These are phyloP conservation scores for Sphaerobolus stellatus DNA, from an alignment of 1,284 basidiomycete genomes.

Conservation along the genomic window DNA sequence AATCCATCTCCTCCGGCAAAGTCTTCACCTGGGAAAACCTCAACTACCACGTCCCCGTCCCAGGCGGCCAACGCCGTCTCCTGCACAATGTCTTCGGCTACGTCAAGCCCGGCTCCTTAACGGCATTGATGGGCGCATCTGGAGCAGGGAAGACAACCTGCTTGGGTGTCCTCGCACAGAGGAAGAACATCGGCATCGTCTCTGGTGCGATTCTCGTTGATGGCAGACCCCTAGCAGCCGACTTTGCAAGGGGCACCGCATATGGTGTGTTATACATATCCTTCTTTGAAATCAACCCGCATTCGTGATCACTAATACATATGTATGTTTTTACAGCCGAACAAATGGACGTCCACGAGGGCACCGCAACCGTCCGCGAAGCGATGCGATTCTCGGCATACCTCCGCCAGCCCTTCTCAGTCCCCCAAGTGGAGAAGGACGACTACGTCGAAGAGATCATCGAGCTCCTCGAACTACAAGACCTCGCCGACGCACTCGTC, in stretches of 20 bases:
- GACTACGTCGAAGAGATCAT: conserved; percentile 71
- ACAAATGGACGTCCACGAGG: conserved; percentile 88
- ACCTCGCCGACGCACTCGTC: conserved; percentile 10
- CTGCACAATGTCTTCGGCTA: conserved; percentile 54
- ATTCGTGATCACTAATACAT: conserved; percentile 12
- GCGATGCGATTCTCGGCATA: conserved; percentile 77
- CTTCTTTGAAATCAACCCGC: too few relatives aligned
- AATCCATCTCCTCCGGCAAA: conserved; percentile 10
- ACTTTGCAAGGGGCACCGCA: conserved; percentile 16
- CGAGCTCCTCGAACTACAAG: conserved; percentile 10
- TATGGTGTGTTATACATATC: conserved; percentile 40
- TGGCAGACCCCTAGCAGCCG: conserved; percentile 10
- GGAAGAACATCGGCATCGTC: conserved; percentile 49
- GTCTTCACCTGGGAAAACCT: conserved; percentile 67
- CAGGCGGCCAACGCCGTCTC: conserved; percentile 47
- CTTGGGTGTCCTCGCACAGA: conserved; percentile 51
- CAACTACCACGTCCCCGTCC: conserved; percentile 61
- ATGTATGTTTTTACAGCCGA: conserved; percentile 57
- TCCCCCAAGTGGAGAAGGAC: conserved; percentile 48
- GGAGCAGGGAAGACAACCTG: conserved; percentile 50
- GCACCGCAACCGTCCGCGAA: conserved; percentile 82
- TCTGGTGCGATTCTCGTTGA: conserved; percentile 39
- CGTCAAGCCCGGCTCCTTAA: conserved; percentile 52
- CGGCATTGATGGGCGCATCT: conserved; percentile 58
- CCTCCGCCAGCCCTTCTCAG: conserved; percentile 49